Percentiles rank a stretch among this genome's conserved stretches.
phyloP scores from a whole-genome alignment of 2,329 filamentous ascomycete species.

The Lecanoromycetidae sp. region DNA sequence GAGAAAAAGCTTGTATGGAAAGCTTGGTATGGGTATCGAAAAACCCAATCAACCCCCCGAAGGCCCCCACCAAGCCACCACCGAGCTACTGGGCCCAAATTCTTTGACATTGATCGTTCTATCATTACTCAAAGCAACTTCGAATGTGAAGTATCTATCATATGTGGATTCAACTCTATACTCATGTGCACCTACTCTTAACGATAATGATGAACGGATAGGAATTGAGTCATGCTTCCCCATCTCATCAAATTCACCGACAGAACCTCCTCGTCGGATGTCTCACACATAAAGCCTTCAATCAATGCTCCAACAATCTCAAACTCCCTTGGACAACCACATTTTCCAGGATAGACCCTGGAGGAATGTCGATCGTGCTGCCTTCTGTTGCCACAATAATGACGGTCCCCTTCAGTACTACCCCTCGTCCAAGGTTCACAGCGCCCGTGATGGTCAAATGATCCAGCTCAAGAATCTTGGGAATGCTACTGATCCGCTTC shows the following conservation, averaged over 20 bases:
- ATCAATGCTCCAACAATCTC: constrained; percentile 53
- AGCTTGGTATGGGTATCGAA: not conserved
- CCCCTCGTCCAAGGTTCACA: constrained; percentile 90
- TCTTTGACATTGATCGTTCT: no score
- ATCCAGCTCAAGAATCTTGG: constrained; percentile 39
- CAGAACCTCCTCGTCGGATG: no score
- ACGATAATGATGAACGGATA: no score
- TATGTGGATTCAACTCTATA: no score
- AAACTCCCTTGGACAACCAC: constrained; percentile 97
- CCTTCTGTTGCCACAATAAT: constrained; percentile 98
- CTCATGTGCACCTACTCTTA: no score
- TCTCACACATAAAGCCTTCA: no score
- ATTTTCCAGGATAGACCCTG: constrained; percentile 94
- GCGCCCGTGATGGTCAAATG: constrained; percentile 96
- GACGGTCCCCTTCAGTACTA: constrained; percentile 91
- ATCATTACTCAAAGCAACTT: no score
- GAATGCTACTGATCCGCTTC: constrained; percentile 39
- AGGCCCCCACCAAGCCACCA: not conserved
- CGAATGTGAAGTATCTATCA: no score
- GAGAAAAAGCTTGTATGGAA: not conserved
- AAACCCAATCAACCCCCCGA: not conserved
- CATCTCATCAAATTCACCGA: no score
- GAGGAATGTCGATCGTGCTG: constrained; percentile 93
- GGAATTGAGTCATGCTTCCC: no score
- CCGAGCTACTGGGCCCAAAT: no score